Evolutionary conservation across 495 filamentous ascomycete species (phyloP).

Genomic region (Apodospora peruviana): DNA sequence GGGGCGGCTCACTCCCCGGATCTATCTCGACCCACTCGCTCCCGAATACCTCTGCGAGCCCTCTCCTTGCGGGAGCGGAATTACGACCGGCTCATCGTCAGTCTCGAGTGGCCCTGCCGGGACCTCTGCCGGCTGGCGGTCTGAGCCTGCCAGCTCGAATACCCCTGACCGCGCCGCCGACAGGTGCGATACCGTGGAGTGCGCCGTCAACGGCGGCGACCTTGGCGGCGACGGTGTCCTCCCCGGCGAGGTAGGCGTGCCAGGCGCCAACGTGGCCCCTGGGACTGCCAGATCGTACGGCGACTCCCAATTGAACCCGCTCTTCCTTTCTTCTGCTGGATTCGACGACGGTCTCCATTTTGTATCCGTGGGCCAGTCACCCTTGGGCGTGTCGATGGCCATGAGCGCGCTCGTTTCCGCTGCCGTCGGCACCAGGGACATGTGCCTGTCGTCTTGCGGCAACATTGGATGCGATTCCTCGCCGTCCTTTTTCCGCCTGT

Average conservation of each 20-base stretch:
- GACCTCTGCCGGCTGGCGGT: not conserved
- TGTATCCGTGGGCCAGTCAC: constrained; percentile 10
- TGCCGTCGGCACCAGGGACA: constrained; percentile 5
- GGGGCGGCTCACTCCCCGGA: not conserved
- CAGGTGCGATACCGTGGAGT: not conserved
- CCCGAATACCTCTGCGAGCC: not conserved
- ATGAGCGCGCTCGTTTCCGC: constrained; percentile 3
- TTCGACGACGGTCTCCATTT: constrained; percentile 15
- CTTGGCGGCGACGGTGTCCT: constrained; percentile 1
- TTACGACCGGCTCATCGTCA: not conserved
- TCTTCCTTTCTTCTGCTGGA: constrained; percentile 4
- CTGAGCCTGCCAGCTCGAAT: constrained; percentile 1
- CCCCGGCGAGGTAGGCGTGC: not conserved
- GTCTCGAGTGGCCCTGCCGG: not conserved
- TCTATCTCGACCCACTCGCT: not conserved
- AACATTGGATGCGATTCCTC: constrained; percentile 34
- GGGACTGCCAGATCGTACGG: constrained; percentile 19
- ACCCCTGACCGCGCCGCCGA: not conserved
- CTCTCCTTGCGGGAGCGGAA: not conserved
- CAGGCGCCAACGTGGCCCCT: no score
- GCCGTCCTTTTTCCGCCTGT: constrained; percentile 10
- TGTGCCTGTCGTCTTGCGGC: constrained; percentile 13
- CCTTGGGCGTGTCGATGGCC: not conserved
- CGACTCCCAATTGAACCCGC: constrained; percentile 28
- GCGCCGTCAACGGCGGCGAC: not conserved